Conservation (phyloP, 805 yeast species). For the Candida ortonii region DNA sequence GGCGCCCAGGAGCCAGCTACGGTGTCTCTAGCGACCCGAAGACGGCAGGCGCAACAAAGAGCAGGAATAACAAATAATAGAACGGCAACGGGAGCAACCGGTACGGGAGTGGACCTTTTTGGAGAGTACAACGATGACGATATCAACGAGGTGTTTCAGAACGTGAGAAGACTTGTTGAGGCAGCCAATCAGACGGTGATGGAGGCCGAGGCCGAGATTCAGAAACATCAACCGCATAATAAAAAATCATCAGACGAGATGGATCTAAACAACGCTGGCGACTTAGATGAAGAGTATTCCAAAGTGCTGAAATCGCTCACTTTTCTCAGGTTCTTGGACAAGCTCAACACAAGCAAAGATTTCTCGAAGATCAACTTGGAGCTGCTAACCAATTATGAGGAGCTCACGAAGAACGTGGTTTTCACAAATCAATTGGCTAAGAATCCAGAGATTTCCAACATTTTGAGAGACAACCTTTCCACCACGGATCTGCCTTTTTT, state of each 20-base stretch:
- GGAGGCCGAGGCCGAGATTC: conserved; percentile 28
- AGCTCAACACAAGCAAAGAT: conserved; percentile 26
- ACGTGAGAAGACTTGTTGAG: conserved; percentile 27
- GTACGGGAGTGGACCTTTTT: conserved; percentile 5
- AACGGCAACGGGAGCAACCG: conserved; percentile 5
- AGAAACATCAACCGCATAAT: conserved; percentile 18
- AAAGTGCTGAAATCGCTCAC: conserved; percentile 27
- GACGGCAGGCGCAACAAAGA: conserved; percentile 3
- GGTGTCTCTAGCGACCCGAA: too few relatives aligned
- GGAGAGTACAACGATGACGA: conserved; percentile 20
- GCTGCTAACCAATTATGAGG: conserved; percentile 22
- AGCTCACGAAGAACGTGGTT: conserved; percentile 24
- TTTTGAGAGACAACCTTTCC: conserved; percentile 23
- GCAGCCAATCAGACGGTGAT: conserved; percentile 27
- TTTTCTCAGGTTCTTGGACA: conserved; percentile 29
- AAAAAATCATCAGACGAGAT: conserved; percentile 4
- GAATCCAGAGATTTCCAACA: conserved; percentile 29
- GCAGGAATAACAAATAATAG: neutral
- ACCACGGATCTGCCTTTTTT: conserved; percentile 21
- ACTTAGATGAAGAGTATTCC: conserved; percentile 25
- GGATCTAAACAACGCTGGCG: conserved; percentile 6
- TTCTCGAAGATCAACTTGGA: conserved; percentile 20
- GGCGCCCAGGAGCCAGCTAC: too few relatives aligned
- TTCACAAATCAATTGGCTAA: conserved; percentile 27
- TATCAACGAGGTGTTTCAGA: conserved; percentile 25